Percentiles rank a stretch among this genome's conserved stretches.
Evolutionary conservation across 208 protist genomes (phyloP).

Genomic region (Naegleria gruberi): DNA sequence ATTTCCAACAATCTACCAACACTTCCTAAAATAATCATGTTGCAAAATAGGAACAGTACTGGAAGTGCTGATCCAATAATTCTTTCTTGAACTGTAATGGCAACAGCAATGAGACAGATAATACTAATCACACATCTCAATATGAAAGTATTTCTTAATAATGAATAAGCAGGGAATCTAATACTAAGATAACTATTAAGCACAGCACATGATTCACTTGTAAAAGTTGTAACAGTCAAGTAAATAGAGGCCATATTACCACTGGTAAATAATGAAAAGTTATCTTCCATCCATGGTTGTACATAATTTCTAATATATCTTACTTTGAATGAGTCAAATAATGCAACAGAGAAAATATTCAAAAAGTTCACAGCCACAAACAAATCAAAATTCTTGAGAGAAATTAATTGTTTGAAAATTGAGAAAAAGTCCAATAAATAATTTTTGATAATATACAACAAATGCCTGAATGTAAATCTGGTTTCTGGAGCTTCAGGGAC

Average conservation of each 20-base stretch:
- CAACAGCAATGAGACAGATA: not conserved
- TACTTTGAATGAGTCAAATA: not conserved
- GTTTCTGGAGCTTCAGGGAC: not conserved
- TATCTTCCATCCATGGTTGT: not conserved
- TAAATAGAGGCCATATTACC: not conserved
- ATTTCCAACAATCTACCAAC: not conserved
- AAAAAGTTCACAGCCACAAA: not conserved
- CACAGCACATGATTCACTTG: not conserved
- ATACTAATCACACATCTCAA: not conserved
- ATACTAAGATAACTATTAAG: not conserved
- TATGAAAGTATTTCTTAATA: not conserved
- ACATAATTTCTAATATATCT: not conserved
- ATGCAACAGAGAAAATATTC: not conserved
- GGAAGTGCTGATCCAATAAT: not conserved
- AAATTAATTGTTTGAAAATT: not conserved
- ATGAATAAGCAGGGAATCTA: not conserved
- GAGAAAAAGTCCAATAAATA: not conserved
- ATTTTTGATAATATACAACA: not conserved
- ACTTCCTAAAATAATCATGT: not conserved
- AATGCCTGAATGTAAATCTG: not conserved
- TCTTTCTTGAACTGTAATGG: not conserved
- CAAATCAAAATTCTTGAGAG: not conserved
- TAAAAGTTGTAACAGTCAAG: not conserved
- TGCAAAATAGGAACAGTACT: not conserved
- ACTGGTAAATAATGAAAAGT: too few species aligned